Conservation (phyloP, 108 stramenopile genomes). For the Heterococcus sp. region DNA sequence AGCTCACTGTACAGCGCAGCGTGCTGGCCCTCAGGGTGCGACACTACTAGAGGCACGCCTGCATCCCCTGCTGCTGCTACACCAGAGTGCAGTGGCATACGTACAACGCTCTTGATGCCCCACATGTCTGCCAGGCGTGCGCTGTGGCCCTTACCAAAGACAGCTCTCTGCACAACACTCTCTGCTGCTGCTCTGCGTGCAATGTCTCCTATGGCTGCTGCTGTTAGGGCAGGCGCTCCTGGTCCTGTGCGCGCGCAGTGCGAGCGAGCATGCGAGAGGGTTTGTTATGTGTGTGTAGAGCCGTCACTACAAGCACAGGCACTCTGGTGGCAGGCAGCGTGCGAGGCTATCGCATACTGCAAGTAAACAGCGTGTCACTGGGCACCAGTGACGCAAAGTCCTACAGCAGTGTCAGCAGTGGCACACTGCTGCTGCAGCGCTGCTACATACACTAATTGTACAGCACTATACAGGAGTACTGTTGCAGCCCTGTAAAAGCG, state of each 20-base stretch:
- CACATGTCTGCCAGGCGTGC: constrained; percentile 48
- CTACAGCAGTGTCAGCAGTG: not conserved
- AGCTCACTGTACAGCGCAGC: constrained; percentile 10
- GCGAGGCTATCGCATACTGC: not conserved
- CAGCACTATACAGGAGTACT: not conserved
- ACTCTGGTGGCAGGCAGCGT: not conserved
- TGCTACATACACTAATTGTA: not conserved
- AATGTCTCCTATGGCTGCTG: no score
- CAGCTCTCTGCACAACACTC: not conserved
- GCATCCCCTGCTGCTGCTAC: constrained; percentile 29
- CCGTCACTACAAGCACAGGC: not conserved
- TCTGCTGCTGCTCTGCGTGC: not conserved
- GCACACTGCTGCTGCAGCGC: not conserved
- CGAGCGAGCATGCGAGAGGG: not conserved
- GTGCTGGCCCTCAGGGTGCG: constrained; percentile 17
- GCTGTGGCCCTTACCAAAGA: constrained; percentile 42
- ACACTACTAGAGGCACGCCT: constrained; percentile 26
- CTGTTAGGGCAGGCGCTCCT: not conserved
- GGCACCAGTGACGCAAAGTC: not conserved
- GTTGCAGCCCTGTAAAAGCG: not conserved
- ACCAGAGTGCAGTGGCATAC: constrained; percentile 28
- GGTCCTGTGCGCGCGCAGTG: not conserved
- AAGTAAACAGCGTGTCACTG: no score
- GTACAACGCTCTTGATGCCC: constrained; percentile 43
- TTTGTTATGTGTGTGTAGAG: not conserved